Evolutionary conservation across 225 moss, liverwort and hornwort genomes (phyloP), one percentile per base, ranked within the genome.

Genomic region (Physcomitrium patens): DNA sequence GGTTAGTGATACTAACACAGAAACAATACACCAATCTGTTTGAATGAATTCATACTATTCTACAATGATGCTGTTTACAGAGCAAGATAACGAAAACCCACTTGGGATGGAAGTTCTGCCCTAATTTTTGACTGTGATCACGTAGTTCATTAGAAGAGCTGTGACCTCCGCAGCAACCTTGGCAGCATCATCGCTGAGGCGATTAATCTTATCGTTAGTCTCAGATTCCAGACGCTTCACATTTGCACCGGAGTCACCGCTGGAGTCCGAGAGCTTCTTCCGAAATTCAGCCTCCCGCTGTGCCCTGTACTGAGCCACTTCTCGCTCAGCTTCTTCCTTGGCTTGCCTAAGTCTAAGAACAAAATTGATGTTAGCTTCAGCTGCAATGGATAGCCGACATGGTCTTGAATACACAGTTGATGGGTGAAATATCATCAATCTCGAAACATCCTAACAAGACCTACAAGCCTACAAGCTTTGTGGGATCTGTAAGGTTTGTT

Each of bases 281-380:
- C 82, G 79, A 80, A 93, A 99, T 65, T 99, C 95, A 24, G 80
- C 78, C 74, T 95, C 95, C 75, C 93, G 91, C 74, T 99, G 95
- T 18, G 85, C 93, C 23, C 93, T 85, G 54, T 95, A 99, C 52
- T 89, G 91, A 60, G 91, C 90, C 19, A 95, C 84, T 78, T 99
- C 99, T 48, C 93, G 85, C 53, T 99, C 95, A 28, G 95, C 99
- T 83, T 99, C 99, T 70, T 99, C 99, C 80, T 92, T 99, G 5
- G 99, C 99, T 78, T 93, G 93, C 37, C 99, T 89, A 67, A 99
- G 76, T 78, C 99, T 99, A 86, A 54, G 31, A 7, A 73, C 16
- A 77, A 20, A 9, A 41, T 16, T 23, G 12, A 50, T n/a, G 23
- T 67, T 9, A 74, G 47, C 37, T 51, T 28, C 43, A 26, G 10